Evolutionary conservation across 129 eudicot genomes (phyloP).

Genomic region (Dittrichia graveolens): DNA sequence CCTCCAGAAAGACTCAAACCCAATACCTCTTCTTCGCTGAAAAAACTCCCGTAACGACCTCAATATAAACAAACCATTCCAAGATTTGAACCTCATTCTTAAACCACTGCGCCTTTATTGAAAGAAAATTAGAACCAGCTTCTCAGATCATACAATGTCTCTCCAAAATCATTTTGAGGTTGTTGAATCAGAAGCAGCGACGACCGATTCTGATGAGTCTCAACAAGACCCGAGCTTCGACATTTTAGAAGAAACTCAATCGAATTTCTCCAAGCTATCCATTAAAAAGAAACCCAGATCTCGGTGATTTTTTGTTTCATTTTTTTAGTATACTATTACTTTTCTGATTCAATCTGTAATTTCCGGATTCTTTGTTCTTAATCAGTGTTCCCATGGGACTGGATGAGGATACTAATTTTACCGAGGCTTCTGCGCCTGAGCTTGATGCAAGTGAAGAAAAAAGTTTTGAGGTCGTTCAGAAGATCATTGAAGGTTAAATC

Average conservation of each 20-base stretch:
- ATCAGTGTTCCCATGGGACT: slow-evolving; percentile 27
- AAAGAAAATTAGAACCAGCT: background rate
- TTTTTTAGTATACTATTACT: background rate
- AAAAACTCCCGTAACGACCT: no score
- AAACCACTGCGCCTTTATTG: no score
- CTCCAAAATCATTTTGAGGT: background rate
- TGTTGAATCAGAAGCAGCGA: slow-evolving; percentile 39
- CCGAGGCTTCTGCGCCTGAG: slow-evolving; percentile 38
- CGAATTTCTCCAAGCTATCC: slow-evolving; percentile 54
- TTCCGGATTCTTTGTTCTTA: background rate
- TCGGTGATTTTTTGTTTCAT: slow-evolving; percentile 31
- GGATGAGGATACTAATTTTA: slow-evolving; percentile 27
- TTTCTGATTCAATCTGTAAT: background rate
- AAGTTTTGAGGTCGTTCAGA: slow-evolving; percentile 48
- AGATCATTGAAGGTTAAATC: slow-evolving; percentile 51
- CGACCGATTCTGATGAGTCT: slow-evolving; percentile 57
- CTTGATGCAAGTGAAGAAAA: slow-evolving; percentile 51
- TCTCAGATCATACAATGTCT: slow-evolving; percentile 11
- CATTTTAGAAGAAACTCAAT: slow-evolving; percentile 47
- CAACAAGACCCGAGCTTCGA: slow-evolving; percentile 59
- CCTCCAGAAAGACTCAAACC: no score
- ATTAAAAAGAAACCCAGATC: slow-evolving; percentile 43
- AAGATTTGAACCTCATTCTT: no score
- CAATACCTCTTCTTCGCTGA: no score
- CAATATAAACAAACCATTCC: no score